A percentile compares a stretch with the other conserved stretches of the same genome.
phyloP scores from a whole-genome alignment of 176 grass and related monocot species.

The Raddia guianensis region DNA sequence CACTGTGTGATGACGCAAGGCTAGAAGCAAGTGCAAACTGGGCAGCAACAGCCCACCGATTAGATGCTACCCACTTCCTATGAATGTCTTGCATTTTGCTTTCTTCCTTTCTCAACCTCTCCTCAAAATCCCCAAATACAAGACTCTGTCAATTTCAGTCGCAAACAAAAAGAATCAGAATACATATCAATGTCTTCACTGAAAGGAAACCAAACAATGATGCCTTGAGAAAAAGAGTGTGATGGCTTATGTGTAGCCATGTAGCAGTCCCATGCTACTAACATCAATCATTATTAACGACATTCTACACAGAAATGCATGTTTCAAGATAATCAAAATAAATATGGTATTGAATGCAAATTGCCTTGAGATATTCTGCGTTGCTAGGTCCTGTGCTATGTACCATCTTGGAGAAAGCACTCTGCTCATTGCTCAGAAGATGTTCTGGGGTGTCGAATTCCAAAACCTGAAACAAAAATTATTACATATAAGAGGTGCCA shows the following conservation, averaged over 20 bases:
- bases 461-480: constrained; percentile 61
- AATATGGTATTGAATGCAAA: not conserved
- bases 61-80: constrained; percentile 80
- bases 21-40: constrained; percentile 79
- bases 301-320: not conserved
- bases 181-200: constrained; percentile 7
- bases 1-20: constrained; percentile 81
- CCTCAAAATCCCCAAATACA: constrained; percentile 71
- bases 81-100: constrained; percentile 71
- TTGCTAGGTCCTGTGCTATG: constrained; percentile 94
- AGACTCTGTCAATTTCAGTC: constrained; percentile 57
- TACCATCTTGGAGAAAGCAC: constrained; percentile 98
- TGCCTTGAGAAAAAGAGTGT: not conserved
- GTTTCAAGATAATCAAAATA: constrained; percentile 1
- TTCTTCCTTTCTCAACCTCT: constrained; percentile 66
- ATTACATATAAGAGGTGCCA: constrained; percentile 18
- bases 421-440: constrained; percentile 81
- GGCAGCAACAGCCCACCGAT: constrained; percentile 86
- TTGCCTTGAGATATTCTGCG: constrained; percentile 93
- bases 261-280: not conserved
- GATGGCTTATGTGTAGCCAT: constrained; percentile 19
- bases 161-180: constrained; percentile 43
- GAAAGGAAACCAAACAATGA: not conserved
- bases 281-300: not conserved
- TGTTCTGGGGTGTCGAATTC: constrained; percentile 90